These are phyloP conservation scores for Boletus tylopilopsis DNA, from an alignment of 768 basidiomycete species.

Conservation along the genomic window DNA sequence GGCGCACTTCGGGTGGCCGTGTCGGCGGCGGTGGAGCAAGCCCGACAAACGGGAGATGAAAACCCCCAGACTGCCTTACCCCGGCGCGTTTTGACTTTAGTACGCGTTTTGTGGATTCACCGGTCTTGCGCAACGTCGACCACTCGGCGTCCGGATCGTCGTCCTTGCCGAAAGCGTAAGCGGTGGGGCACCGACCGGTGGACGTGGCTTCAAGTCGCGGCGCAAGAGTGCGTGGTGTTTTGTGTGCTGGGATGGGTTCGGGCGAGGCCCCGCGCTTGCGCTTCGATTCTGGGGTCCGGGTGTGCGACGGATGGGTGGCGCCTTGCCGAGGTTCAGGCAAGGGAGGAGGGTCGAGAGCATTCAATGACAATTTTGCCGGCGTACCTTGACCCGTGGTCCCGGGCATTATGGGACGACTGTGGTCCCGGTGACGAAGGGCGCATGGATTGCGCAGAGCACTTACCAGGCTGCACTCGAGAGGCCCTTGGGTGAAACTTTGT, in stretches of 20 bases:
- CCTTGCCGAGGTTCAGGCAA: neutral
- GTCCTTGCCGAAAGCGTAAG: conserved; percentile 19
- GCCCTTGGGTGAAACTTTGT: conserved; percentile 14
- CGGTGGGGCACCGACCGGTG: conserved; percentile 1
- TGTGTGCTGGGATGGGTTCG: neutral
- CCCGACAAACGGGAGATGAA: conserved; percentile 19
- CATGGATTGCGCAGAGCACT: conserved; percentile 6
- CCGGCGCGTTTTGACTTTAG: neutral
- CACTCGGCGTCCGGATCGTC: conserved; percentile 20
- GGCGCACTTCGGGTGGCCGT: conserved; percentile 1
- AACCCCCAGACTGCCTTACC: conserved; percentile 18
- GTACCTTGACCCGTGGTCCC: too few relatives aligned
- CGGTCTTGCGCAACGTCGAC: conserved; percentile 16
- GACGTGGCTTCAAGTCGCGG: neutral
- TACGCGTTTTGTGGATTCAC: neutral
- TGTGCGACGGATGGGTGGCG: neutral
- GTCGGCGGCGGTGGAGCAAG: neutral
- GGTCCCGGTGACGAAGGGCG: neutral
- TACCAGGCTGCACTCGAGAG: neutral
- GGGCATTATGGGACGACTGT: neutral
- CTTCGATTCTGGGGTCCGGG: conserved; percentile 6
- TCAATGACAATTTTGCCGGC: conserved; percentile 6
- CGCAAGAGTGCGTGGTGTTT: neutral
- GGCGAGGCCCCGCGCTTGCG: conserved; percentile 4
- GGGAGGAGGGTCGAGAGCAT: neutral